Conservation (phyloP, 2,329 filamentous ascomycete genomes). For the Triangularia setosa region DNA sequence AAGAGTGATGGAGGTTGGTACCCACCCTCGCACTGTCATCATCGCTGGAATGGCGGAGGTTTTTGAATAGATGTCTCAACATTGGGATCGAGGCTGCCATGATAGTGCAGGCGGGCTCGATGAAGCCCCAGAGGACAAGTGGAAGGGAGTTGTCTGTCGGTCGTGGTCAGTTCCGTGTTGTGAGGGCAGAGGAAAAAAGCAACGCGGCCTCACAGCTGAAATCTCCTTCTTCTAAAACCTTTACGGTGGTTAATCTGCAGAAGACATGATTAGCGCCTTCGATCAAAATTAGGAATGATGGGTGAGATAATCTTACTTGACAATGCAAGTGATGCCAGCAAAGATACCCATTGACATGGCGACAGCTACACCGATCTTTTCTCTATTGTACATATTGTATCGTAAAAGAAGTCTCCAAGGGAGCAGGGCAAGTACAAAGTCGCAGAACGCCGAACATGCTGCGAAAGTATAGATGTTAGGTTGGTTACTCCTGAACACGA, state of each 20-base stretch:
- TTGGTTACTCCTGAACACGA: background rate
- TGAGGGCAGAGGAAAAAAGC: background rate
- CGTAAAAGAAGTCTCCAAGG: slow-evolving; percentile 32
- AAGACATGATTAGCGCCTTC: background rate
- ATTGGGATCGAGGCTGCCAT: slow-evolving; percentile 23
- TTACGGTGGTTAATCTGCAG: slow-evolving; percentile 17
- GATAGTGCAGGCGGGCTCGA: slow-evolving; percentile 20
- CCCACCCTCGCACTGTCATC: background rate
- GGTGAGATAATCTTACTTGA: slow-evolving; percentile 21
- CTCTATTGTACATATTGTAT: slow-evolving; percentile 32
- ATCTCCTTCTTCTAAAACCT: slow-evolving; percentile 11
- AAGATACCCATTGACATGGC: slow-evolving; percentile 36
- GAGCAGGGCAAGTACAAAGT: slow-evolving; percentile 31
- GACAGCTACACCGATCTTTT: slow-evolving; percentile 32
- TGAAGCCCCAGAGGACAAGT: slow-evolving; percentile 22
- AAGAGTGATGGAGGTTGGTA: background rate
- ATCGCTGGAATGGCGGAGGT: slow-evolving; percentile 1
- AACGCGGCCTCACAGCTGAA: slow-evolving; percentile 19
- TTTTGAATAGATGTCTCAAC: slow-evolving; percentile 21
- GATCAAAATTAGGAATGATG: no score
- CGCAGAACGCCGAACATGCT: slow-evolving; percentile 30
- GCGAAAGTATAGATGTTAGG: background rate
- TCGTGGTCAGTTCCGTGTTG: background rate
- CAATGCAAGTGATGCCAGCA: slow-evolving; percentile 29
- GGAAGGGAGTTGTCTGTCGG: slow-evolving; percentile 18